phyloP scores from a whole-genome alignment of 495 filamentous ascomycete genomes.

The Penicillium subrubescens region DNA sequence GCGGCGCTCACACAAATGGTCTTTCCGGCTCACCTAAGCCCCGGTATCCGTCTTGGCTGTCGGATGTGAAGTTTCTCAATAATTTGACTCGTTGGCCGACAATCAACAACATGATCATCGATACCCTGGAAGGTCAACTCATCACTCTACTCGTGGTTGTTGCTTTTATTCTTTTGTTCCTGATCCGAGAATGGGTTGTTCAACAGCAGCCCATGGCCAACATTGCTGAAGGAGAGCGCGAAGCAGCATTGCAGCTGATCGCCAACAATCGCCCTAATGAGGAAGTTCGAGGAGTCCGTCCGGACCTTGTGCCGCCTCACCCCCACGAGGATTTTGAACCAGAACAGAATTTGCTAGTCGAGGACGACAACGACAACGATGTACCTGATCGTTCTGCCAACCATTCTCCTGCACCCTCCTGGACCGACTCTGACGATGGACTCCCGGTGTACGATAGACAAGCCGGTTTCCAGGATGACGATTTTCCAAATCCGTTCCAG shows the following conservation, averaged over 20 bases:
- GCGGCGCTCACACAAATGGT: conserved; percentile 20
- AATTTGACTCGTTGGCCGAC: conserved; percentile 70
- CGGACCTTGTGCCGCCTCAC: conserved; percentile 3
- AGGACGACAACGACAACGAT: conserved; percentile 23
- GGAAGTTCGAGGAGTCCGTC: conserved; percentile 12
- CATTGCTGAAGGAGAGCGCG: conserved; percentile 54
- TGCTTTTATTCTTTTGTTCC: conserved; percentile 90
- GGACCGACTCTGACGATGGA: conserved; percentile 28
- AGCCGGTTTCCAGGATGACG: background rate
- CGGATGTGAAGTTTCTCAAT: conserved; percentile 70
- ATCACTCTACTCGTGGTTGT: conserved; percentile 89
- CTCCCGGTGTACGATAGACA: conserved; percentile 13
- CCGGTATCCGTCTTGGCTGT: conserved; percentile 58
- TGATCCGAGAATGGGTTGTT: conserved; percentile 97
- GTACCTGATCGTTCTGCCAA: conserved; percentile 7
- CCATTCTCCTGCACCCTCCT: conserved; percentile 27
- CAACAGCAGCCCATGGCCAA: conserved; percentile 87
- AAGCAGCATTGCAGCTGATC: conserved; percentile 44
- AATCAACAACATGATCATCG: conserved; percentile 79
- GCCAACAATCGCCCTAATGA: conserved; percentile 41
- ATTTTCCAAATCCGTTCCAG: background rate
- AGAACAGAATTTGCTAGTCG: conserved; percentile 16
- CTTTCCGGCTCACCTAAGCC: conserved; percentile 28
- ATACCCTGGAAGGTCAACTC: conserved; percentile 86
- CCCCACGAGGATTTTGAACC: conserved; percentile 10